Conservation (phyloP, 2,329 filamentous ascomycete genomes). For the Pseudogymnoascus sp. region DNA sequence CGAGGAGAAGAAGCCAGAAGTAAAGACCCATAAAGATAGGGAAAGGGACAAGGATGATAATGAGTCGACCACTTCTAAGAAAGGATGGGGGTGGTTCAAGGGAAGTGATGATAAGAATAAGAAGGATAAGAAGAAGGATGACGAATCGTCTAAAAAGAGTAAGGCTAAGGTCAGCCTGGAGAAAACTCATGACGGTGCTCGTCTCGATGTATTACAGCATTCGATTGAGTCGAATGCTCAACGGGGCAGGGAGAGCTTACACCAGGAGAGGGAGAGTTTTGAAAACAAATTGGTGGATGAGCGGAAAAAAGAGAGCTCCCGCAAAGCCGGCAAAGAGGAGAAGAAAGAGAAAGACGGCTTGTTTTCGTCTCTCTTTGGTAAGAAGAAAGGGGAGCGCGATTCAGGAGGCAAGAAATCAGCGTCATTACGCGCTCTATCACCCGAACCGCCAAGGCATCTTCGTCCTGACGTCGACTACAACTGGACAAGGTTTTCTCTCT, state of each 20-base stretch:
- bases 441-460: constrained; percentile 67
- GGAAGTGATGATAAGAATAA: constrained; percentile 67
- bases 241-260: constrained; percentile 70
- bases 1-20: constrained; percentile 68
- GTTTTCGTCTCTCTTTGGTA: constrained; percentile 88
- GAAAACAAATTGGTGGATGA: constrained; percentile 70
- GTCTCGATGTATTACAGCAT: constrained; percentile 77
- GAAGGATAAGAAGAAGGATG: constrained; percentile 54
- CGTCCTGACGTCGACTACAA: constrained; percentile 89
- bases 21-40: constrained; percentile 62
- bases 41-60: constrained; percentile 40
- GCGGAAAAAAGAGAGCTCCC: constrained; percentile 67
- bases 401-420: constrained; percentile 64
- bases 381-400: constrained; percentile 78
- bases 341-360: constrained; percentile 91
- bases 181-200: constrained; percentile 64
- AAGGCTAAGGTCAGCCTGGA: constrained; percentile 52
- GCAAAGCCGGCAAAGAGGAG: constrained; percentile 59
- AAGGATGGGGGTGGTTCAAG: constrained; percentile 78
- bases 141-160: constrained; percentile 53
- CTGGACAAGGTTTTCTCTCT: constrained; percentile 89
- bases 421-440: constrained; percentile 64
- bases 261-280: constrained; percentile 68
- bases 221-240: constrained; percentile 63
- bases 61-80: constrained; percentile 59